Conservation (phyloP, 148 eudicot species). For the Silene uniflora region DNA sequence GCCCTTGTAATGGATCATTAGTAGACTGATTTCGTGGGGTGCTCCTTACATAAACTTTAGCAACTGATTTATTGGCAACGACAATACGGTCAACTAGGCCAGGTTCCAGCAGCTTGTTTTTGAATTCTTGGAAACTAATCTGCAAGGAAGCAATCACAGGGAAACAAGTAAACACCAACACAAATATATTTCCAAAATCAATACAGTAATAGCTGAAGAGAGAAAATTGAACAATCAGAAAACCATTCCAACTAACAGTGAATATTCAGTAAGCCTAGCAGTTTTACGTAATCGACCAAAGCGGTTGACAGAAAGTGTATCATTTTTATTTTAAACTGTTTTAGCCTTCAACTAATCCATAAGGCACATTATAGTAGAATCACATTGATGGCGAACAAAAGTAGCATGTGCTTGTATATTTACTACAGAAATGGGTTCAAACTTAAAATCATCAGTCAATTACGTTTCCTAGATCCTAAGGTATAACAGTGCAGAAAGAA, state of each 20-base stretch:
- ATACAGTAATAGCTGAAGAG: background rate
- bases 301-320: too few relatives aligned
- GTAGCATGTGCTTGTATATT: background rate
- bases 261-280: background rate
- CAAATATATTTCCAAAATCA: slow-evolving; percentile 1
- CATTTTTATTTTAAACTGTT: too few relatives aligned
- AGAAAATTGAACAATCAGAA: background rate
- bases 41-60: slow-evolving; percentile 73
- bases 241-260: background rate
- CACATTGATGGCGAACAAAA: too few relatives aligned
- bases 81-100: slow-evolving; percentile 85
- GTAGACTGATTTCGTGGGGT: slow-evolving; percentile 45
- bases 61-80: slow-evolving; percentile 70
- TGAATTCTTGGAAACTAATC: slow-evolving; percentile 97
- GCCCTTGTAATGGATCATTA: slow-evolving; percentile 37
- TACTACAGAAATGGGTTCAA: background rate
- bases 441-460: background rate
- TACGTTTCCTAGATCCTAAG: too few relatives aligned
- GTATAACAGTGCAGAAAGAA: background rate
- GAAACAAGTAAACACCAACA: background rate
- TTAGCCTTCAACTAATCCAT: background rate
- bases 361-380: background rate
- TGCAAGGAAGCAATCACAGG: slow-evolving; percentile 32
- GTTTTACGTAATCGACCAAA: too few relatives aligned
- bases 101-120: slow-evolving; percentile 86